phyloP scores from a whole-genome alignment of 768 basidiomycete genomes.

The Lactifluus rugatus region DNA sequence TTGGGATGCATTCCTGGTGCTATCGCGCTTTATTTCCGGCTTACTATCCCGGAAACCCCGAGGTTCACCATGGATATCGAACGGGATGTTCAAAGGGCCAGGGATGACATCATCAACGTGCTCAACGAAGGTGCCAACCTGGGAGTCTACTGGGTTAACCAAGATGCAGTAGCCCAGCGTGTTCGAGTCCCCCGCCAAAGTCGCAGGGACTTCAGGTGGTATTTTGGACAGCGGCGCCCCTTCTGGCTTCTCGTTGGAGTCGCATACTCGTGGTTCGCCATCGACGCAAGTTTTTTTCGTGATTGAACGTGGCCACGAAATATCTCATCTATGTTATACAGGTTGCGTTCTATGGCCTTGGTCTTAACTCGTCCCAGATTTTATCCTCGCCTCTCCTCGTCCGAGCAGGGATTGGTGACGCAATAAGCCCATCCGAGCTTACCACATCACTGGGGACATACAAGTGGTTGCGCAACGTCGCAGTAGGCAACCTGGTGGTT shows the following conservation, averaged over 20 bases:
- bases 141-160: constrained; percentile 39
- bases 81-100: constrained; percentile 65
- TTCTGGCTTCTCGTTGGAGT: constrained; percentile 68
- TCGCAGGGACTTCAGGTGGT: constrained; percentile 50
- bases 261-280: constrained; percentile 81
- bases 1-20: constrained; percentile 75
- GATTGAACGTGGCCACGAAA: neutral
- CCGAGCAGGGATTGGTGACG: constrained; percentile 50
- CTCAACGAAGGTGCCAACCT: constrained; percentile 26
- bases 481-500: constrained; percentile 66
- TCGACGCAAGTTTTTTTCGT: constrained; percentile 51
- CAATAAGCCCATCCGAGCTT: constrained; percentile 27
- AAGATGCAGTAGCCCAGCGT: constrained; percentile 48
- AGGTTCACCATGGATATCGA: constrained; percentile 90
- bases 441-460: constrained; percentile 30
- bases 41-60: constrained; percentile 88
- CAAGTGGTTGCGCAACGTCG: constrained; percentile 50
- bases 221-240: constrained; percentile 70
- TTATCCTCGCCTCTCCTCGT: constrained; percentile 38
- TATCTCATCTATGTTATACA: constrained; percentile 21
- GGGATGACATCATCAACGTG: constrained; percentile 61
- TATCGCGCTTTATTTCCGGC: constrained; percentile 81
- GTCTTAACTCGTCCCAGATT: constrained; percentile 72
- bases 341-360: constrained; percentile 85
- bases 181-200: constrained; percentile 59